Percentiles rank a stretch among this genome's conserved stretches.
Evolutionary conservation across 1,284 basidiomycete species (phyloP).

Genomic region (Cryptococcus sp.): DNA sequence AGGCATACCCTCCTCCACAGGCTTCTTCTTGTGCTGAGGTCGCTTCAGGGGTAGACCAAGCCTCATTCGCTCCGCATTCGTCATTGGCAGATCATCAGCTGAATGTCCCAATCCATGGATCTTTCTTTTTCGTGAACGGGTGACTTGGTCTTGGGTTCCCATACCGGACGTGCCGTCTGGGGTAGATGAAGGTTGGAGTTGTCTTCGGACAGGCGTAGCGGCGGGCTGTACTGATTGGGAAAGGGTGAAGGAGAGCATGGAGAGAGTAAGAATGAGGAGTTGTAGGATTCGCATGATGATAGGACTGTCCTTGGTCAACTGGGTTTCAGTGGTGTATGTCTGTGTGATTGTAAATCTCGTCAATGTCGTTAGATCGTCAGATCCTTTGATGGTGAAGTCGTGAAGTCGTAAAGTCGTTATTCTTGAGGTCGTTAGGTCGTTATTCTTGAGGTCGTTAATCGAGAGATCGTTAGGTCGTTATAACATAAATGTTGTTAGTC

Average conservation of each 20-base stretch:
- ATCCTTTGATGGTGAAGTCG: no score
- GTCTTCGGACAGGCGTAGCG: background rate
- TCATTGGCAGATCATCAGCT: conserved; percentile 6
- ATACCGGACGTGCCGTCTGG: conserved; percentile 2
- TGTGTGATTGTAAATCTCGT: background rate
- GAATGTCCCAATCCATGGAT: conserved; percentile 8
- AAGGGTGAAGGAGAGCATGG: background rate
- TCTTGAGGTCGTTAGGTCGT: conserved; percentile 3
- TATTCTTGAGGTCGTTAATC: conserved; percentile 3
- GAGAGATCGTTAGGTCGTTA: background rate
- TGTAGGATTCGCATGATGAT: background rate
- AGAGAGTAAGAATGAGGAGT: background rate
- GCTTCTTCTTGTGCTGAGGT: background rate
- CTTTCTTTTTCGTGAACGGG: conserved; percentile 1
- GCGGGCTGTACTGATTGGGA: background rate
- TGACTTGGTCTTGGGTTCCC: background rate
- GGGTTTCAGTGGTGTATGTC: no score
- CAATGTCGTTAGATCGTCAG: background rate
- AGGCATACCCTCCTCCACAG: background rate
- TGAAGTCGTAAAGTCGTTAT: background rate
- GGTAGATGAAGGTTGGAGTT: background rate
- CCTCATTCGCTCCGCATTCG: conserved; percentile 7
- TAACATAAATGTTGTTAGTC: no score
- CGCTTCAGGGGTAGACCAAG: conserved; percentile 12
- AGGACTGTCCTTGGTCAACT: background rate